A percentile compares a stretch with the other conserved stretches of the same genome.
Conservation (phyloP, 2,329 filamentous ascomycete species). For the Diatrype stigma region DNA sequence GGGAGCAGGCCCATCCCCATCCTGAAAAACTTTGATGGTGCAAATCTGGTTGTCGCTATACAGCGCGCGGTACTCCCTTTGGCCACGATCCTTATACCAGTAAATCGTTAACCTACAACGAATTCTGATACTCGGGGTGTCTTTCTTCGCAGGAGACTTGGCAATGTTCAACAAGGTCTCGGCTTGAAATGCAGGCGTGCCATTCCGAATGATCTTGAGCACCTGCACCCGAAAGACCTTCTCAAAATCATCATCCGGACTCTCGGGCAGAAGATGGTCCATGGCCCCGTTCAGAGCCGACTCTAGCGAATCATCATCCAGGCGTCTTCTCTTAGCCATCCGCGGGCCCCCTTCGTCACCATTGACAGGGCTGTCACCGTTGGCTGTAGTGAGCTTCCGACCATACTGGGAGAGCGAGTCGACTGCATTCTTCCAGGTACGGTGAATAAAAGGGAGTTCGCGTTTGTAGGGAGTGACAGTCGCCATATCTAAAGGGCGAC, state of each 20-base stretch:
- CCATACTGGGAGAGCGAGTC: constrained; percentile 37
- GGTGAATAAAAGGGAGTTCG: constrained; percentile 50
- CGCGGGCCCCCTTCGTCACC: constrained; percentile 34
- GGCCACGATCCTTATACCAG: constrained; percentile 18
- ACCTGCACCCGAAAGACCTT: constrained; percentile 49
- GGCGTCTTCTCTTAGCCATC: constrained; percentile 47
- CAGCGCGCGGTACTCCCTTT: constrained; percentile 37
- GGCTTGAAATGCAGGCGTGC: constrained; percentile 35
- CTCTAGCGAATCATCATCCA: constrained; percentile 36
- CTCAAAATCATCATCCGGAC: constrained; percentile 26
- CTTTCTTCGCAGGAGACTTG: constrained; percentile 30
- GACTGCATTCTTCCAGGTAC: constrained; percentile 46
- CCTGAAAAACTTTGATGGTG: constrained; percentile 46
- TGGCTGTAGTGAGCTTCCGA: constrained; percentile 36
- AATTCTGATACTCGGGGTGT: constrained; percentile 32
- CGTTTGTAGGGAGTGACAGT: constrained; percentile 42
- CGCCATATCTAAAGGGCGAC: constrained; percentile 42
- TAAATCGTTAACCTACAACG: constrained; percentile 42
- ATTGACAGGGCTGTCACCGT: constrained; percentile 32
- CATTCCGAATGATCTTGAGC: constrained; percentile 48
- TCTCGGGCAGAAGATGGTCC: constrained; percentile 19
- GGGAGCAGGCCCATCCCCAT: constrained; percentile 40
- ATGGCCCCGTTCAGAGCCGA: constrained; percentile 19
- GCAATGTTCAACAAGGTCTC: constrained; percentile 32
- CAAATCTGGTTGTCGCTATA: constrained; percentile 53